phyloP scores from a whole-genome alignment of 306 rosid species.

The Cicer bijugum region DNA sequence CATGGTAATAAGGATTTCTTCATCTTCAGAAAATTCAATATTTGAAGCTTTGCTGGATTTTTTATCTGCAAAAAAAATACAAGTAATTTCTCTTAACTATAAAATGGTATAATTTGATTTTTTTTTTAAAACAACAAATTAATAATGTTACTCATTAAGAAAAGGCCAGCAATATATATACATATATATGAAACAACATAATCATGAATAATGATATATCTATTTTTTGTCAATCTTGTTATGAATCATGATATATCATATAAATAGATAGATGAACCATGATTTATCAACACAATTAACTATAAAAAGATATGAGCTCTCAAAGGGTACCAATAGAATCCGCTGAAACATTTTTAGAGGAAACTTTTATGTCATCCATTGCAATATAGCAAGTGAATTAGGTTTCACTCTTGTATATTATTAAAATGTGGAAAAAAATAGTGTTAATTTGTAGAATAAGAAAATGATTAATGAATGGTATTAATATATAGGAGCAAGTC shows the following conservation, averaged over 20 bases:
- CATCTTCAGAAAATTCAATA: slow-evolving; percentile 78
- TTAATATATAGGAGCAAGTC: slow-evolving; percentile 49
- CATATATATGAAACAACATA: not conserved
- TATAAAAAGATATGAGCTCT: slow-evolving; percentile 3
- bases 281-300: not conserved
- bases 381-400: slow-evolving; percentile 31
- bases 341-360: slow-evolving; percentile 53
- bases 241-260: no score
- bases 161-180: not conserved
- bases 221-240: no score
- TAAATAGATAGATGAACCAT: not conserved
- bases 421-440: slow-evolving; percentile 11
- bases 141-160: not conserved
- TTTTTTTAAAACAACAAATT: not conserved
- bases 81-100: not conserved
- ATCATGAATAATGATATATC: not conserved
- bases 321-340: slow-evolving; percentile 67
- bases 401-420: not conserved
- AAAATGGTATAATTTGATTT: not conserved
- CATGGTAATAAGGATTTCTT: slow-evolving; percentile 79
- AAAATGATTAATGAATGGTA: slow-evolving; percentile 44
- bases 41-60: slow-evolving; percentile 55
- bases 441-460: slow-evolving; percentile 29
- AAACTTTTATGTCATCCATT: slow-evolving; percentile 66
- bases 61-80: slow-evolving; percentile 46